Evolutionary conservation across 768 basidiomycete genomes (phyloP), one percentile per base, ranked within the genome.

Genomic region (Tylopilus intermedius): DNA sequence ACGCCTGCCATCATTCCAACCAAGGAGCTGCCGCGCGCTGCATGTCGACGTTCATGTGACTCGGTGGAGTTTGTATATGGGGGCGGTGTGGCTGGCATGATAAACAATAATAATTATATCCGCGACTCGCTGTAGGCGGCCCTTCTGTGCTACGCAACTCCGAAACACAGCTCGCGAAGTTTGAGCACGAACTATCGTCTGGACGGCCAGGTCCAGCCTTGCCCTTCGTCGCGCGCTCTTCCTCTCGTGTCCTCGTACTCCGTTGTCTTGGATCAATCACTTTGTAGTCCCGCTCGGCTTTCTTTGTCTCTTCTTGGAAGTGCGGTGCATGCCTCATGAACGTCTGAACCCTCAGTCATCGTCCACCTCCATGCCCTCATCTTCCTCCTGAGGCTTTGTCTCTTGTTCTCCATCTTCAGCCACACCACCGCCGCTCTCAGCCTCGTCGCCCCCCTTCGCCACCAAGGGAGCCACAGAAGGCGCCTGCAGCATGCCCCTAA

Each of bases 221-320:
- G 15, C 58, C 63, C 43, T 55, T 67, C 13, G 58, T 53, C 2
- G 66, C 70, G 10, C 68, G 66, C 48, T 83, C 89, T 63, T 93
- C 90, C 61, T 91, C 86, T 61, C 76, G 81, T 24, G 90, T 90
- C 45, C 80, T 72, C 22, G 87, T 88, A 41, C 84, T 77, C 50
- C 90, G 71, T 45, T 80, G 78, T 53, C 90, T 72, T 0, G 90
- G 90, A 64, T 93, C 90, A 64, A 93, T 93, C 26, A 93, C 90
- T 69, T 93, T 90, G 62, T 91, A 92, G 52, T 93, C 90, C 49
- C 88, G 71, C 66, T 90, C 86, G 1, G 88, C 90, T 68, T 90
- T 90, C 54, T 67, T 66, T 24, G 76, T 77, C 69, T 92, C 90
- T 61, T 89, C 89, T 22, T 74, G 82, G 71, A 92, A 90, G 55